Conservation (phyloP, 116 monocot species). For the Cymodocea nodosa region DNA sequence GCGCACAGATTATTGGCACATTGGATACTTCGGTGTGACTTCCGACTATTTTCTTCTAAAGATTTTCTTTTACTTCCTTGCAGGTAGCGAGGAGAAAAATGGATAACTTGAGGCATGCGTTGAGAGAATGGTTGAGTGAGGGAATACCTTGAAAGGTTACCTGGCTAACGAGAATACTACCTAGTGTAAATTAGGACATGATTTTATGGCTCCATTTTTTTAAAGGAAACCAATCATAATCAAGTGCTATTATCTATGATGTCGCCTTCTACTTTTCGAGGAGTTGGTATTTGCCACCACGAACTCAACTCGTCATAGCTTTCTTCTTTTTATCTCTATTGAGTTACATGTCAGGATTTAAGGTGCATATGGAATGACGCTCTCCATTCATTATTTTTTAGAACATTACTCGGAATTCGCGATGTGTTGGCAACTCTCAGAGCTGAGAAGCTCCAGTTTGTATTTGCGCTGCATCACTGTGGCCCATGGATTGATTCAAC, state of each 20-base stretch:
- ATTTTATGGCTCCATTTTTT: background rate
- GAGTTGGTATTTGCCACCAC: no score
- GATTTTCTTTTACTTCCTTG: background rate
- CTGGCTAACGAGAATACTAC: background rate
- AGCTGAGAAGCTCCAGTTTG: background rate
- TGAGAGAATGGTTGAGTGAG: conserved; percentile 45
- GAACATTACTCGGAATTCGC: background rate
- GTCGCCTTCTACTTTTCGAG: no score
- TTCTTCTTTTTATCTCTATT: no score
- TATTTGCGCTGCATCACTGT: background rate
- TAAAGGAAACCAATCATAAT: no score
- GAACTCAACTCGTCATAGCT: no score
- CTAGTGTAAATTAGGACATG: background rate
- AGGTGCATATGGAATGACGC: background rate
- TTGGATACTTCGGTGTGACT: no score
- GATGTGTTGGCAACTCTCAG: background rate
- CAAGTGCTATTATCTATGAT: no score
- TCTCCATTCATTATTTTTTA: background rate
- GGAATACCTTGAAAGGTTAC: background rate
- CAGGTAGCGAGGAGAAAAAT: conserved; percentile 75
- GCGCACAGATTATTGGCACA: no score
- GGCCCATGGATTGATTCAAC: background rate
- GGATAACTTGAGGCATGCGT: conserved; percentile 41
- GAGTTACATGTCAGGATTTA: no score
- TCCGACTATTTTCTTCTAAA: background rate